Evolutionary conservation across 768 basidiomycete genomes (phyloP).

Genomic region (Leccinum pellstonianum): DNA sequence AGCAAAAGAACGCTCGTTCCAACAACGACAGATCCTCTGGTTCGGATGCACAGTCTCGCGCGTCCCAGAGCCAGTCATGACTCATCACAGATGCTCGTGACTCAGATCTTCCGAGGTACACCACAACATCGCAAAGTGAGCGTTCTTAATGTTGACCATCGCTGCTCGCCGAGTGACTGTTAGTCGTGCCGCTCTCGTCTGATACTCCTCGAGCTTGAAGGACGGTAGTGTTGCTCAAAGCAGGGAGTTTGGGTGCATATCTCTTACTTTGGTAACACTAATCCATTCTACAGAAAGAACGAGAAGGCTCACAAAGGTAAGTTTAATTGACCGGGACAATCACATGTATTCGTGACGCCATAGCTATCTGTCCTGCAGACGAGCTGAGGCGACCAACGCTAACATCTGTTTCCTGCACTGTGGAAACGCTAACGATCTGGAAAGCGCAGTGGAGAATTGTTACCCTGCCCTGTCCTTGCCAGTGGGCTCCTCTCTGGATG

Average conservation of each 20-base stretch:
- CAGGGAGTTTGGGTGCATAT: conserved; percentile 57
- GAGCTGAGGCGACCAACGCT: conserved; percentile 2
- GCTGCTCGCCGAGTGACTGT: conserved; percentile 41
- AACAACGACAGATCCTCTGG: too few relatives aligned
- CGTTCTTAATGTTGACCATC: conserved; percentile 22
- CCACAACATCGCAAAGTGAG: too few relatives aligned
- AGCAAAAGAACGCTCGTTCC: too few relatives aligned
- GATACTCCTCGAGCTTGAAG: conserved; percentile 39
- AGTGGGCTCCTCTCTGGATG: conserved; percentile 4
- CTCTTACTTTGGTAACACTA: neutral
- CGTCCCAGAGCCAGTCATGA: too few relatives aligned
- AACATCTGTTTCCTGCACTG: conserved; percentile 17
- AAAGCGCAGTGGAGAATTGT: conserved; percentile 23
- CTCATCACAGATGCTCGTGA: too few relatives aligned
- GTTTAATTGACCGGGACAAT: conserved; percentile 5
- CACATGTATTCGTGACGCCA: conserved; percentile 5
- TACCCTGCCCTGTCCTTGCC: conserved; percentile 7
- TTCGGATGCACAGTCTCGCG: too few relatives aligned
- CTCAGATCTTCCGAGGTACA: too few relatives aligned
- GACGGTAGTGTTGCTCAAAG: conserved; percentile 64
- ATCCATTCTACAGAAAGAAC: conserved; percentile 50
- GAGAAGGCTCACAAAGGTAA: conserved; percentile 70
- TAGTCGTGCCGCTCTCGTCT: conserved; percentile 34
- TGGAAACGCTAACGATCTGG: conserved; percentile 24
- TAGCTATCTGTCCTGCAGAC: conserved; percentile 6